These are phyloP conservation scores for Sordariomycetes sp. DNA, from an alignment of 2,329 filamentous ascomycete species.

Conservation along the genomic window DNA sequence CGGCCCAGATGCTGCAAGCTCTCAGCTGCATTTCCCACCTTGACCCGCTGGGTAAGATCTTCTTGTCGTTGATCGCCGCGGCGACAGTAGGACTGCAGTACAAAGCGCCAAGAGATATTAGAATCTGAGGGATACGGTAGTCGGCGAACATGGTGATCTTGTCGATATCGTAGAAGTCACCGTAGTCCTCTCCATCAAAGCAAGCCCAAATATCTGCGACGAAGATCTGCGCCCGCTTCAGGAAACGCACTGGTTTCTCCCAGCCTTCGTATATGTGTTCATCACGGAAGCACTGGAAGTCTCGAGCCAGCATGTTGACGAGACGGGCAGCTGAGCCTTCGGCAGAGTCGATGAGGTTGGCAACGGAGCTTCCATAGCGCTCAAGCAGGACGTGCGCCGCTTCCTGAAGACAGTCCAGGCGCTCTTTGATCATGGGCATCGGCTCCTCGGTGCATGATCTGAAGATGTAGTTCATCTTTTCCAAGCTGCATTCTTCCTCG, in stretches of 20 bases:
- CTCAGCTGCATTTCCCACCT: conserved; percentile 81
- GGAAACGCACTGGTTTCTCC: conserved; percentile 61
- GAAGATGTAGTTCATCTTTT: conserved; percentile 69
- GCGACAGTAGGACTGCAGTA: conserved; percentile 77
- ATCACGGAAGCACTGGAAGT: conserved; percentile 83
- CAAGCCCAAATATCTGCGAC: conserved; percentile 96
- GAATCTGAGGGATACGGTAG: conserved; percentile 91
- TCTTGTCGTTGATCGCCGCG: conserved; percentile 54
- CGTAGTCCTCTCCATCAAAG: conserved; percentile 73
- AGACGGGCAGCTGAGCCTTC: conserved; percentile 72
- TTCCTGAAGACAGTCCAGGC: conserved; percentile 72
- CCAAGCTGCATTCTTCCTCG: conserved; percentile 65
- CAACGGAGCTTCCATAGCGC: conserved; percentile 68
- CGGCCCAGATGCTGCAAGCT: conserved; percentile 91
- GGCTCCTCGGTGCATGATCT: conserved; percentile 77
- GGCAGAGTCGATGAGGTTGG: conserved; percentile 64
- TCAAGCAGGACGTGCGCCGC: conserved; percentile 72
- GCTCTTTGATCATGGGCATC: conserved; percentile 74
- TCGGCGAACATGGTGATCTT: conserved; percentile 98
- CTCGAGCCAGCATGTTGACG: conserved; percentile 74
- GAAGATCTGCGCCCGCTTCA: conserved; percentile 93
- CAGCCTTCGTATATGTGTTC: conserved; percentile 66
- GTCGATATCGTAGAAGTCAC: conserved; percentile 81
- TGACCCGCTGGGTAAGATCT: conserved; percentile 60
- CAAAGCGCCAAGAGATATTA: conserved; percentile 74